Conservation (phyloP, 768 basidiomycete genomes). For the Sistotremastrum niveocremeum region DNA sequence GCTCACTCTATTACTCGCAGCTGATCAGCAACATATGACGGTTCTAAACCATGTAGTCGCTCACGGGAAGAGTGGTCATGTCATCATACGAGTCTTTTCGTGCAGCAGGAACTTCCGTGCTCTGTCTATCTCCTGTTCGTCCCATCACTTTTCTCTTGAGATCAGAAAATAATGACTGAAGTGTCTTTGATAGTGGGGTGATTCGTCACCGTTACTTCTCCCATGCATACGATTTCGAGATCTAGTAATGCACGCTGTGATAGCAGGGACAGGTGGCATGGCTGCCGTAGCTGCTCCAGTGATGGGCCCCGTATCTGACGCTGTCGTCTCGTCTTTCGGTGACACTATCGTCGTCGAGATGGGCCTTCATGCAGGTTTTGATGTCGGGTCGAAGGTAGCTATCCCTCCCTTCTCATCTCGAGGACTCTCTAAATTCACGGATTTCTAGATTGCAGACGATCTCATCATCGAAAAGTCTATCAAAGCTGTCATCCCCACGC, state of each 20-base stretch:
- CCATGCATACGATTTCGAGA: constrained; percentile 54
- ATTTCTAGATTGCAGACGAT: constrained; percentile 28
- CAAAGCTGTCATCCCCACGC: constrained; percentile 34
- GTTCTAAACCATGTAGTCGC: constrained; percentile 24
- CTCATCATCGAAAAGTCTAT: constrained; percentile 35
- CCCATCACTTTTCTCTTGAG: background rate
- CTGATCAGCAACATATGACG: background rate
- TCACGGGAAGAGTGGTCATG: constrained; percentile 50
- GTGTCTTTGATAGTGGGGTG: constrained; percentile 35
- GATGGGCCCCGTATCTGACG: constrained; percentile 43
- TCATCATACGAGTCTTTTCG: constrained; percentile 50
- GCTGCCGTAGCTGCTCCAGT: constrained; percentile 33
- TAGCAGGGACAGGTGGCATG: constrained; percentile 39
- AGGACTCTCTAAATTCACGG: background rate
- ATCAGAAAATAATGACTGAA: background rate
- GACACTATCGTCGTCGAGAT: constrained; percentile 47
- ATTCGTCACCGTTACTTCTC: constrained; percentile 46
- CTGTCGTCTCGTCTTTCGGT: constrained; percentile 34
- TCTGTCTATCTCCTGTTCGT: constrained; percentile 50
- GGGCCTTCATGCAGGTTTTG: constrained; percentile 41
- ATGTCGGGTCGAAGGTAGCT: constrained; percentile 28
- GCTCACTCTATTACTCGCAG: background rate
- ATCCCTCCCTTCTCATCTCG: background rate
- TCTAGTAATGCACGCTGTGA: constrained; percentile 45
- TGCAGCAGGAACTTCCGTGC: constrained; percentile 41